Conservation (phyloP, 2,329 filamentous ascomycete species). For the Aspergillus cejpii region DNA sequence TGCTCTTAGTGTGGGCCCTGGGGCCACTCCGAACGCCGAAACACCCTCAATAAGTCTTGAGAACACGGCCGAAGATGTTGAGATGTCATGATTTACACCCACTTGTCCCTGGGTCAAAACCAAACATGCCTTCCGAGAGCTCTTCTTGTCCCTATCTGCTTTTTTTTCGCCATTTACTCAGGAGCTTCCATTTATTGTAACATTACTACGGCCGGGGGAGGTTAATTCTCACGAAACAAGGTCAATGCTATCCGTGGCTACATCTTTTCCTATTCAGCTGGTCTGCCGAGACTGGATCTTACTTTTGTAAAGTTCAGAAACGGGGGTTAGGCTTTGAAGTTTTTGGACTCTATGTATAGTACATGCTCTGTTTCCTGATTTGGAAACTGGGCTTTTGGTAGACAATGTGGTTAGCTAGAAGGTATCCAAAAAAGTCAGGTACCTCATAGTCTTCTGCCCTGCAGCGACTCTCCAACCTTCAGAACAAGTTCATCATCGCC, state of each 20-base stretch:
- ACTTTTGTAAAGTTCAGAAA: no score
- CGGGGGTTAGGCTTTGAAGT: not conserved
- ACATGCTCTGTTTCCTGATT: not conserved
- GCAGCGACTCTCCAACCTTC: conserved; percentile 33
- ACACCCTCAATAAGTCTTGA: conserved; percentile 12
- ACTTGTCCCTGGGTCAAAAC: not conserved
- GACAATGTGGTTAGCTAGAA: not conserved
- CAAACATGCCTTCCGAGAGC: not conserved
- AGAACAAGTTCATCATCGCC: conserved; percentile 42
- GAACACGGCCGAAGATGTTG: conserved; percentile 22
- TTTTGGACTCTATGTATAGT: not conserved
- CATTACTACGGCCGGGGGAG: no score
- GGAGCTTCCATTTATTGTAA: no score
- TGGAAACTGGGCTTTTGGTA: not conserved
- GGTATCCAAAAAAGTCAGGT: conserved; percentile 3
- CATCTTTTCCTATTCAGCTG: no score
- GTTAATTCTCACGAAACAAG: no score
- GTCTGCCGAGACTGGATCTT: no score
- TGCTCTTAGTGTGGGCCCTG: conserved; percentile 18
- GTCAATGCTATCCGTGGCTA: no score
- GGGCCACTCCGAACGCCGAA: conserved; percentile 19
- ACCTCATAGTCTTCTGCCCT: conserved; percentile 17
- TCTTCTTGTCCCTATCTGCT: not conserved
- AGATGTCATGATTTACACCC: conserved; percentile 22
- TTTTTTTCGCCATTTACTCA: no score